phyloP scores from a whole-genome alignment of 2,329 filamentous ascomycete species.

The Fusarium tricinctum region DNA sequence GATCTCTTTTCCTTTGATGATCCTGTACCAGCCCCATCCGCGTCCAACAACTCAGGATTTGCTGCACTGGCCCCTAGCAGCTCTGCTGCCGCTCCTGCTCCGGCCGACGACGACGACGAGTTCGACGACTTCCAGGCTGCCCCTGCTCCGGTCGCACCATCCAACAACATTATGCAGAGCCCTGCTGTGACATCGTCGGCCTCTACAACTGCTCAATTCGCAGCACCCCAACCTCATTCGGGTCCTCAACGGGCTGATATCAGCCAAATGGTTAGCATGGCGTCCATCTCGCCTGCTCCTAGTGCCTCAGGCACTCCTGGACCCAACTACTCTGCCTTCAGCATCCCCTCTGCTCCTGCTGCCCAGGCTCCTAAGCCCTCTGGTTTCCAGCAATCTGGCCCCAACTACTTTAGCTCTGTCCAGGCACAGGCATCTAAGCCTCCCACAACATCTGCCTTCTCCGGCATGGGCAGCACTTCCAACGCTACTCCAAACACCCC shows the following conservation, averaged over 20 bases:
- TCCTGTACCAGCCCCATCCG: constrained; percentile 68
- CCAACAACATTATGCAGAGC: constrained; percentile 55
- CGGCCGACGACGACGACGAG: constrained; percentile 78
- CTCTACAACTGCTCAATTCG: constrained; percentile 75
- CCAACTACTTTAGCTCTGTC: constrained; percentile 96
- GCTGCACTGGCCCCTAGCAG: constrained; percentile 58
- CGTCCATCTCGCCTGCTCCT: constrained; percentile 82
- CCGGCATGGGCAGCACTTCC: constrained; percentile 50
- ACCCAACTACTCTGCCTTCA: constrained; percentile 75
- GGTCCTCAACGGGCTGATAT: constrained; percentile 84
- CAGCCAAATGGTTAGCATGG: constrained; percentile 82
- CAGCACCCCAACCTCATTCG: constrained; percentile 87
- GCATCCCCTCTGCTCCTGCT: constrained; percentile 55
- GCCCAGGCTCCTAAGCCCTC: constrained; percentile 67
- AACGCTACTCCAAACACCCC: constrained; percentile 53
- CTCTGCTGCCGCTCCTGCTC: constrained; percentile 47
- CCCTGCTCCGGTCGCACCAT: constrained; percentile 65
- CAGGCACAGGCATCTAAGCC: constrained; percentile 56
- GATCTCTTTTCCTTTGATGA: constrained; percentile 97
- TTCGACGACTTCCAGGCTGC: constrained; percentile 97
- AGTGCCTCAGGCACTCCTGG: constrained; percentile 69
- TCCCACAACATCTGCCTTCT: constrained; percentile 51
- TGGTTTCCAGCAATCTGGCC: constrained; percentile 78
- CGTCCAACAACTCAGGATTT: constrained; percentile 63
- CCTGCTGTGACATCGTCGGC: constrained; percentile 66